Percentiles rank a stretch among this genome's conserved stretches.
Evolutionary conservation across 768 basidiomycete species (phyloP).

Genomic region (Suillus clintonianus): DNA sequence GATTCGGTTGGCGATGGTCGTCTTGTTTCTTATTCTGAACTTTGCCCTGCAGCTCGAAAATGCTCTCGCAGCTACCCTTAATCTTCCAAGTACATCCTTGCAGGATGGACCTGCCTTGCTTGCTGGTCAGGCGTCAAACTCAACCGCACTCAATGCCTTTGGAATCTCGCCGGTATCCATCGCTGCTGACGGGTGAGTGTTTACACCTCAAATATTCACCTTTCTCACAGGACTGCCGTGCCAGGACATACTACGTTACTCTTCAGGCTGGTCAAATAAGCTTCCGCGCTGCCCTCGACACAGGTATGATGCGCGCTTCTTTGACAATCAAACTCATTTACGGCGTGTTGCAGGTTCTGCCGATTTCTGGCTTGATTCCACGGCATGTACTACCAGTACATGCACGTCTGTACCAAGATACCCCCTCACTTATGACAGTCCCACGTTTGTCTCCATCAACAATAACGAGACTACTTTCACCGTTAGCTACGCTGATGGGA

Average conservation of each 20-base stretch:
- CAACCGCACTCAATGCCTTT: slow-evolving; percentile 28
- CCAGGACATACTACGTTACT: slow-evolving; percentile 68
- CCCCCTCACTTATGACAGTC: slow-evolving; percentile 65
- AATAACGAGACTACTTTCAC: slow-evolving; percentile 61
- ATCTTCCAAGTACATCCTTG: slow-evolving; percentile 12
- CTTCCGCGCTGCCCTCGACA: slow-evolving; percentile 74
- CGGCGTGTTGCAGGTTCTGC: slow-evolving; percentile 23
- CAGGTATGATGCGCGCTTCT: slow-evolving; percentile 51
- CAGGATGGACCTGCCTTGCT: slow-evolving; percentile 4
- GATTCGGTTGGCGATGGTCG: not conserved
- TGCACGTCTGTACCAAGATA: slow-evolving; percentile 69
- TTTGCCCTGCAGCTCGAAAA: slow-evolving; percentile 13
- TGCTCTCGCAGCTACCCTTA: slow-evolving; percentile 8
- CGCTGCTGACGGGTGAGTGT: slow-evolving; percentile 46
- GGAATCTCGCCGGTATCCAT: slow-evolving; percentile 48
- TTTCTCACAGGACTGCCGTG: slow-evolving; percentile 6
- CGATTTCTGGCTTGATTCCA: slow-evolving; percentile 72
- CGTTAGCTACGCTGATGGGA: slow-evolving; percentile 66
- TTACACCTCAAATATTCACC: not conserved
- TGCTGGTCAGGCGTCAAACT: slow-evolving; percentile 8
- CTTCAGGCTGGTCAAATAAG: slow-evolving; percentile 61
- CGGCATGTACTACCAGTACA: slow-evolving; percentile 53
- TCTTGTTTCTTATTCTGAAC: slow-evolving; percentile 9
- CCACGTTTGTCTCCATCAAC: slow-evolving; percentile 63
- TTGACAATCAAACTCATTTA: not conserved